Conservation (phyloP, 805 yeast species). For the Candida maesae region DNA sequence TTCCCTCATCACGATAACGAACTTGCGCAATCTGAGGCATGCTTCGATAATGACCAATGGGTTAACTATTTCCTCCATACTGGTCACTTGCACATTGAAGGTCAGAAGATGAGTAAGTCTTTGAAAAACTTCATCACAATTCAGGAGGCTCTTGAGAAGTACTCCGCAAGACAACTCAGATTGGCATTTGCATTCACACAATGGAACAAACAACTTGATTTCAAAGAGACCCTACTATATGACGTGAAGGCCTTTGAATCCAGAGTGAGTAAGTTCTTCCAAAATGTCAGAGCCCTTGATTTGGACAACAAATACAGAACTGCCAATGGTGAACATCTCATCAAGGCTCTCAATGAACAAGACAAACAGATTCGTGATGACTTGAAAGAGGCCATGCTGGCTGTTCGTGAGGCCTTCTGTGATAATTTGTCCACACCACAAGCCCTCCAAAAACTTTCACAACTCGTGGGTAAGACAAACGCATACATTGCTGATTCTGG, state of each 20-base stretch:
- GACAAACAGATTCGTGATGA: constrained; percentile 57
- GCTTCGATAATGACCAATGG: constrained; percentile 89
- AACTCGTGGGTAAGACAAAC: constrained; percentile 67
- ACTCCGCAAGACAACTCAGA: constrained; percentile 78
- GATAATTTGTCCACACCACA: constrained; percentile 83
- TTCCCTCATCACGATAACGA: constrained; percentile 99
- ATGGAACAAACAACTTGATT: constrained; percentile 92
- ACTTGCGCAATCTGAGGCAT: constrained; percentile 95
- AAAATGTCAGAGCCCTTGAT: constrained; percentile 77
- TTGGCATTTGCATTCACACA: constrained; percentile 85
- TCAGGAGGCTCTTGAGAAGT: constrained; percentile 75
- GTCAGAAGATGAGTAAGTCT: constrained; percentile 96
- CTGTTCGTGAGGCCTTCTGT: constrained; percentile 75
- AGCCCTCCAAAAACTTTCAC: constrained; percentile 62
- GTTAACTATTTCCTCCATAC: constrained; percentile 94
- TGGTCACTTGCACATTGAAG: constrained; percentile 97
- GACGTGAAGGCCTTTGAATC: constrained; percentile 80
- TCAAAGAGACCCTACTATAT: constrained; percentile 71
- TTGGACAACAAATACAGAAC: constrained; percentile 56
- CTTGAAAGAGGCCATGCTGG: constrained; percentile 48
- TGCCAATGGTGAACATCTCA: constrained; percentile 45
- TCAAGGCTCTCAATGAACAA: constrained; percentile 53
- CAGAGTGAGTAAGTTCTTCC: constrained; percentile 76
- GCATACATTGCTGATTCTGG: constrained; percentile 61
- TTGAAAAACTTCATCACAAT: constrained; percentile 94